Base-by-base conservation (phyloP, 176 grass and related monocot genomes). In the Ensete ventricosum region DNA sequence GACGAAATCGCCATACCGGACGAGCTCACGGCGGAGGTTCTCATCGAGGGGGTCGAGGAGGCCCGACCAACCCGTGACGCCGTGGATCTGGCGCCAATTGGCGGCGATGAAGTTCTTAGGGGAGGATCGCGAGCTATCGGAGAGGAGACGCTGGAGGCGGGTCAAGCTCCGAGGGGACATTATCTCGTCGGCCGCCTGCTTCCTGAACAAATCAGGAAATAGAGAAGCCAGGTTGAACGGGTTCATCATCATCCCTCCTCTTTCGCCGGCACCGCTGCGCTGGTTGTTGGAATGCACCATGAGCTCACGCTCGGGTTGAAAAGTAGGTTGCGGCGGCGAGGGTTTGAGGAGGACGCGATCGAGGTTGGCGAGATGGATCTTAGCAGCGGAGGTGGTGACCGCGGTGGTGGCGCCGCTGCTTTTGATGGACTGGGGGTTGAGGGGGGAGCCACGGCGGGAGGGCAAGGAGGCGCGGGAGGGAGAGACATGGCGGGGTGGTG, bases 31-130 rank as follows among this genome's bases (percentile, higher is more conserved):
- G 10, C 93, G 93, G 69, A 97, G 85, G 77, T 97, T 85, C 67
- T 91, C 91, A 51, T 97, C 87, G 29, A 97, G 82, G 27, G 93
- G 93, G 34, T 97, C 85, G 24, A 97, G 93, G 21, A 97, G 81
- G 0, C 93, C 93, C 14, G 34, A 74, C 93, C 93, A 97, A 0
- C 82, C 83, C 1, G 67, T 73, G 1, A 79, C 89, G 0, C 93
- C 93, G 55, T 97, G 93, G 50, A 90, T 84, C 26, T 50, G 62
- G 10, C 87, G 87, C 93, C 93, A 97, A 0, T 83, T 73, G 34
- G 67, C 84, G 11, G 77, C 93, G 71, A 97, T 97, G 57, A 84
- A 82, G 77, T 76, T 77, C 13, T 80, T 14, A 2, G 93, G 93
- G 0, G 93, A 97, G 0, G 87, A 83, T 1, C 89, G 89, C 24